A percentile compares a stretch with the other conserved stretches of the same genome.
These are phyloP conservation scores for Cadophora sp. DNA, from an alignment of 2,329 filamentous ascomycete species.

Conservation along the genomic window DNA sequence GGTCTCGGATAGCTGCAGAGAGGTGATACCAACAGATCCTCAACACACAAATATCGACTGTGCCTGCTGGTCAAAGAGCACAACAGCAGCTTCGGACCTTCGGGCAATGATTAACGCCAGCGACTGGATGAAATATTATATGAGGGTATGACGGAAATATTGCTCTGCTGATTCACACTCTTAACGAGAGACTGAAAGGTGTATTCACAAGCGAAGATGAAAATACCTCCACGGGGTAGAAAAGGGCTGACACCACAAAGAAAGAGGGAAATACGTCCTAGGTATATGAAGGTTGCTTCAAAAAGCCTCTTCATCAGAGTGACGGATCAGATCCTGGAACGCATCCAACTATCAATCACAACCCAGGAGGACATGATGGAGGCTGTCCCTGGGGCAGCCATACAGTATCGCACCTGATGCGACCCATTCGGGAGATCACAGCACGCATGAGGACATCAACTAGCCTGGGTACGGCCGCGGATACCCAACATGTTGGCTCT, in stretches of 20 bases:
- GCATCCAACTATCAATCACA: slow-evolving; percentile 24
- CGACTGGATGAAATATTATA: slow-evolving; percentile 4
- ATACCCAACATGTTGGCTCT: neutral
- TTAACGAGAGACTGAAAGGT: neutral
- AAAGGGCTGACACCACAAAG: neutral
- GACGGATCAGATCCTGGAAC: slow-evolving; percentile 12
- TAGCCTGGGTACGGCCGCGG: neutral
- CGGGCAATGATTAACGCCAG: neutral
- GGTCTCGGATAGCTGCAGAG: slow-evolving; percentile 30
- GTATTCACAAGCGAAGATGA: neutral
- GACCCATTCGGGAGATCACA: slow-evolving; percentile 15
- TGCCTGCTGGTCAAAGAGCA: neutral
- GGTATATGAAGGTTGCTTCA: slow-evolving; percentile 11
- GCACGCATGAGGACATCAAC: slow-evolving; percentile 15
- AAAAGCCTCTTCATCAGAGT: slow-evolving; percentile 12
- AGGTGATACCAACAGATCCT: slow-evolving; percentile 21
- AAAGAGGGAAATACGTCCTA: neutral
- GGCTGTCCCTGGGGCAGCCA: slow-evolving; percentile 9
- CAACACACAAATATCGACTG: neutral
- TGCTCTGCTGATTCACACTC: neutral
- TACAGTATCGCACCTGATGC: slow-evolving; percentile 11
- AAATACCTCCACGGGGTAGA: neutral
- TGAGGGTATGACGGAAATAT: slow-evolving; percentile 14
- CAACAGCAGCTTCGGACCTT: neutral
- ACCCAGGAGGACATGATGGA: neutral